Evolutionary conservation across 1,284 basidiomycete genomes (phyloP).

Genomic region (Heimioporus retisporus): DNA sequence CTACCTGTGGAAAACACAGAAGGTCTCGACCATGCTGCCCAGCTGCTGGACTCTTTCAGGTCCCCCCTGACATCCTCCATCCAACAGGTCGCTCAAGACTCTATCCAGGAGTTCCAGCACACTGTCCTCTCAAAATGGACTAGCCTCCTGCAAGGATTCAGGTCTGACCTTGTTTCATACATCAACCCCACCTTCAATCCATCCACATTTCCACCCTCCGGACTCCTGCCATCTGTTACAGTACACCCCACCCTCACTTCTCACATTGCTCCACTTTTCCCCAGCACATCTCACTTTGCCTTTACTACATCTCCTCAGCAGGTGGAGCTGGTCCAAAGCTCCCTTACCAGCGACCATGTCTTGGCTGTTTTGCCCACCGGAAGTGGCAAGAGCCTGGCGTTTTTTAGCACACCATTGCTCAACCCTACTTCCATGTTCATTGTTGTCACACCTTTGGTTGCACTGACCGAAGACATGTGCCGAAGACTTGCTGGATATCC

Average conservation of each 20-base stretch:
- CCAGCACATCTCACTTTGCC: too few relatives aligned
- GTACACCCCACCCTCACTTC: too few relatives aligned
- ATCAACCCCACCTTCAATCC: too few relatives aligned
- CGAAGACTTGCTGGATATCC: neutral
- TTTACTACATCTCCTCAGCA: too few relatives aligned
- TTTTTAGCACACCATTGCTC: slow-evolving; percentile 24
- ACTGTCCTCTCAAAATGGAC: slow-evolving; percentile 10
- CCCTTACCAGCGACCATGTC: slow-evolving; percentile 16
- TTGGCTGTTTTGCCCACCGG: slow-evolving; percentile 30
- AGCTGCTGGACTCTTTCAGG: neutral
- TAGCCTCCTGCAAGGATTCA: slow-evolving; percentile 1
- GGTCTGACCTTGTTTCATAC: neutral
- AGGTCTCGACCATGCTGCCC: too few relatives aligned
- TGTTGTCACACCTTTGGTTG: slow-evolving; percentile 24
- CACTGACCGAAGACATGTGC: slow-evolving; percentile 15
- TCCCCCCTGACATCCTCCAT: neutral
- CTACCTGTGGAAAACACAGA: too few relatives aligned
- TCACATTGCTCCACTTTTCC: neutral
- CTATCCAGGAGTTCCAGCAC: neutral
- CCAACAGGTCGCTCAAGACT: neutral
- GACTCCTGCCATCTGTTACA: too few relatives aligned
- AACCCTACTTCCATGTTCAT: slow-evolving; percentile 21
- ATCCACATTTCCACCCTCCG: too few relatives aligned
- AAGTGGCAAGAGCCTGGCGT: slow-evolving; percentile 29
- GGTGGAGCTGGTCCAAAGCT: slow-evolving; percentile 6